These are phyloP conservation scores for Ceratocystis ficicola DNA, from an alignment of 2,329 filamentous ascomycete genomes.

Conservation along the genomic window DNA sequence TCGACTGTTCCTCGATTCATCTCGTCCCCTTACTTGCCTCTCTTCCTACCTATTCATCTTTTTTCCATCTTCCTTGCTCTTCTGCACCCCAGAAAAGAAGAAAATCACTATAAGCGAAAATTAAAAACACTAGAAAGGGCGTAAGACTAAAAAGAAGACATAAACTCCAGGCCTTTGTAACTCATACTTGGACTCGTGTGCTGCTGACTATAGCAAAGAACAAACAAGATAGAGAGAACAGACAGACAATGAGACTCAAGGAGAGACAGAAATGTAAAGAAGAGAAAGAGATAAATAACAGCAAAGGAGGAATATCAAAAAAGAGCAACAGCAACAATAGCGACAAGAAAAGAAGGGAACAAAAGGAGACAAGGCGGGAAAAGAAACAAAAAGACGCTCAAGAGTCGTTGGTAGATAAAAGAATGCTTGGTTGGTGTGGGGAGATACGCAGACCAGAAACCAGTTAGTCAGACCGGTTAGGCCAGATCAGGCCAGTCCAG, in stretches of 20 bases:
- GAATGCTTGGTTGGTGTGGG: conserved; percentile 3
- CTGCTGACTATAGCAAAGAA: not conserved
- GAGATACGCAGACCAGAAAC: not conserved
- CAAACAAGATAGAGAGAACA: not conserved
- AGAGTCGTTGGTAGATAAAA: not conserved
- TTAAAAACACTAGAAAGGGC: not conserved
- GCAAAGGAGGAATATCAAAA: not conserved
- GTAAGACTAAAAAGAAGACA: conserved; percentile 13
- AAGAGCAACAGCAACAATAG: not conserved
- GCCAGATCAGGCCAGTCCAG: not conserved
- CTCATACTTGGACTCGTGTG: conserved; percentile 10
- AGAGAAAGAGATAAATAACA: not conserved
- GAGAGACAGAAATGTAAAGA: not conserved
- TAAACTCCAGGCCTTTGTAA: conserved; percentile 20
- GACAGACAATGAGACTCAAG: conserved; percentile 6
- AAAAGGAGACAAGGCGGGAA: conserved; percentile 3
- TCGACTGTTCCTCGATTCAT: too few species aligned
- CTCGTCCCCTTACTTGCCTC: too few species aligned
- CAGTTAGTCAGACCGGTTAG: not conserved
- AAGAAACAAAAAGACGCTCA: conserved; percentile 2
- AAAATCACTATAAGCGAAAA: conserved; percentile 16
- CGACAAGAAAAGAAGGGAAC: not conserved
- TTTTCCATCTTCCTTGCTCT: not conserved
- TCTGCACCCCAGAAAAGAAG: conserved; percentile 1
- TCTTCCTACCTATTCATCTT: not conserved